These are phyloP conservation scores for Clitopilus hobsonii DNA, from an alignment of 768 basidiomycete species.

Conservation along the genomic window DNA sequence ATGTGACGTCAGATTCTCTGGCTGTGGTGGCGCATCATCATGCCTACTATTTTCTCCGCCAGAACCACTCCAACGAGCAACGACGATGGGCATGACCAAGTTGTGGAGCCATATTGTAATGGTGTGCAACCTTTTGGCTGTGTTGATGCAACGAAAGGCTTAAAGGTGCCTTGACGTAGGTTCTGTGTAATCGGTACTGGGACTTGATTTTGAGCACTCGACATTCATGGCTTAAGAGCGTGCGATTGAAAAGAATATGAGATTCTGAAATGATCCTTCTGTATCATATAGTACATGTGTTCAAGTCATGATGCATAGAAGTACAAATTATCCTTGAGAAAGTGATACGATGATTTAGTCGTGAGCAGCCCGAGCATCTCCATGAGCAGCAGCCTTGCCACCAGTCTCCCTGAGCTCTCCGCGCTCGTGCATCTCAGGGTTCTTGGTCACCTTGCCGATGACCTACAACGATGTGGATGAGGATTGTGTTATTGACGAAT, in stretches of 20 bases:
- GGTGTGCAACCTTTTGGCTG: no score
- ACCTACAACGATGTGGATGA: conserved; percentile 25
- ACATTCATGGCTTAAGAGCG: no score
- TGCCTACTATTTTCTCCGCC: not conserved
- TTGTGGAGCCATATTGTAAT: no score
- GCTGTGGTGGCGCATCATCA: not conserved
- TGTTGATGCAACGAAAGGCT: no score
- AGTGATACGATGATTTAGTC: conserved; percentile 20
- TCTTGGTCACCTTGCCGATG: conserved; percentile 42
- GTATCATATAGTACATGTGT: not conserved
- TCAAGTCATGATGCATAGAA: not conserved
- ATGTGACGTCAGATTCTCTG: not conserved
- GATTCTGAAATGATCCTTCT: not conserved
- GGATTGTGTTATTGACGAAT: not conserved
- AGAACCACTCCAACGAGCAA: not conserved
- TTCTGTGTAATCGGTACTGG: no score
- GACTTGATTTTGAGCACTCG: no score
- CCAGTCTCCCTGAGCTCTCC: conserved; percentile 52
- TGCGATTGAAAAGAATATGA: no score
- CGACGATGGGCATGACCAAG: no score
- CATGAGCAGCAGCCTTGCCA: conserved; percentile 41
- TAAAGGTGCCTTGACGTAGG: no score
- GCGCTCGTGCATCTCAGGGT: conserved; percentile 48
- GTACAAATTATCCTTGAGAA: not conserved
- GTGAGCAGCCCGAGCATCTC: conserved; percentile 35